Percentiles rank a stretch among this genome's conserved stretches.
These are phyloP conservation scores for Drosera spatulata DNA, from an alignment of 179 eudicot species.

Conservation along the genomic window DNA sequence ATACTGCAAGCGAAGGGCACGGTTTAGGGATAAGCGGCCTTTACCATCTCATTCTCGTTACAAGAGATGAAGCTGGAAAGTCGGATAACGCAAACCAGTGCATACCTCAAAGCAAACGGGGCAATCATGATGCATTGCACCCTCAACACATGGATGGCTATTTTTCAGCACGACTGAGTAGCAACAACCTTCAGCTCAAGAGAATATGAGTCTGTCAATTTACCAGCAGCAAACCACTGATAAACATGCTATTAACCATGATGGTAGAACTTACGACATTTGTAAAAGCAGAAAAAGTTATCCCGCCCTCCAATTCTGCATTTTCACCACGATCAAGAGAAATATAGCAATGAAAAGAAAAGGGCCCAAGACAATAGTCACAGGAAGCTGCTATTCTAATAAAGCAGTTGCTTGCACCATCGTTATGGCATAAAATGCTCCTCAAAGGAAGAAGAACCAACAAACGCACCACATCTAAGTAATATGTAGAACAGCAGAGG, in stretches of 20 bases:
- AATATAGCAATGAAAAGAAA: background rate
- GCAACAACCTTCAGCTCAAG: slow-evolving; percentile 46
- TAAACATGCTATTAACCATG: background rate
- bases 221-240: background rate
- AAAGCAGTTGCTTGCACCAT: no score
- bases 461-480: no score
- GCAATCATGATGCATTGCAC: slow-evolving; percentile 95
- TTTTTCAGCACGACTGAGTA: slow-evolving; percentile 50
- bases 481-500: background rate
- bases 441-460: no score
- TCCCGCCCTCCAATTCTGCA: slow-evolving; percentile 68
- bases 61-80: background rate
- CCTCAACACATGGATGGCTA: slow-evolving; percentile 80
- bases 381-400: no score
- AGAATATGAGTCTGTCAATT: background rate
- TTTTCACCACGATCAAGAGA: slow-evolving; percentile 1
- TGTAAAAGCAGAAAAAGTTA: slow-evolving; percentile 71
- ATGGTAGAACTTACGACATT: slow-evolving; percentile 36
- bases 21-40: background rate
- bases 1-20: slow-evolving; percentile 33
- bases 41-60: background rate
- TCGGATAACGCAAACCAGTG: background rate
- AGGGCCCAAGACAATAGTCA: background rate
- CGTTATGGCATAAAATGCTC: no score
- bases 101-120: slow-evolving; percentile 93